Evolutionary conservation across 2,329 filamentous ascomycete genomes (phyloP).

Genomic region (Talaromyces sp.): DNA sequence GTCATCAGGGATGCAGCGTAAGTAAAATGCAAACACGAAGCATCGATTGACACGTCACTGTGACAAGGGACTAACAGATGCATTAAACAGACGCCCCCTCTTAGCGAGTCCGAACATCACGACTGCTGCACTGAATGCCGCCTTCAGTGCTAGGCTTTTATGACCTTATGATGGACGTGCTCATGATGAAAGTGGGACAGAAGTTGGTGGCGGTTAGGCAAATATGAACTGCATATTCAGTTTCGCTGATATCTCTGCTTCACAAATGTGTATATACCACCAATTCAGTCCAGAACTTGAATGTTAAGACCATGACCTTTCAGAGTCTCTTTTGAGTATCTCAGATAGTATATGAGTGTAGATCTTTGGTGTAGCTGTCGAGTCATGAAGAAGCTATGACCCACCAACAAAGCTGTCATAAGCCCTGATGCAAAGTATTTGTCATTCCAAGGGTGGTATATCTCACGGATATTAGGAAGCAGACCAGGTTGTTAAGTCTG

Average conservation of each 20-base stretch:
- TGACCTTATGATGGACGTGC: not conserved
- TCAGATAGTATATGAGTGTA: too few species aligned
- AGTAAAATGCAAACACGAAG: not conserved
- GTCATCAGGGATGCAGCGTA: not conserved
- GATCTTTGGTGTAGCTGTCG: too few species aligned
- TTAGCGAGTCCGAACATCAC: not conserved
- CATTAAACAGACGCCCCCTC: not conserved
- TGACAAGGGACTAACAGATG: not conserved
- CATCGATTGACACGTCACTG: not conserved
- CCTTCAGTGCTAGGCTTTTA: not conserved
- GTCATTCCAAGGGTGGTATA: too few species aligned
- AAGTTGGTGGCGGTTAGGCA: not conserved
- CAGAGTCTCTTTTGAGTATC: too few species aligned
- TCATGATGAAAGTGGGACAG: not conserved
- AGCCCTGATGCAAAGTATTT: too few species aligned
- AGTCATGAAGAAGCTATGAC: too few species aligned
- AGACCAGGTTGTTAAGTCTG: too few species aligned
- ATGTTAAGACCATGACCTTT: too few species aligned
- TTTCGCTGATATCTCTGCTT: not conserved
- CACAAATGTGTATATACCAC: not conserved
- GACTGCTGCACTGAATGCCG: not conserved
- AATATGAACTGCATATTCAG: not conserved
- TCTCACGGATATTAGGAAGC: too few species aligned
- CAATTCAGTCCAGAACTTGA: not conserved
- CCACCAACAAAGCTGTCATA: not conserved